Conservation (phyloP, 2,329 filamentous ascomycete species). For the Diaporthe vexans region DNA sequence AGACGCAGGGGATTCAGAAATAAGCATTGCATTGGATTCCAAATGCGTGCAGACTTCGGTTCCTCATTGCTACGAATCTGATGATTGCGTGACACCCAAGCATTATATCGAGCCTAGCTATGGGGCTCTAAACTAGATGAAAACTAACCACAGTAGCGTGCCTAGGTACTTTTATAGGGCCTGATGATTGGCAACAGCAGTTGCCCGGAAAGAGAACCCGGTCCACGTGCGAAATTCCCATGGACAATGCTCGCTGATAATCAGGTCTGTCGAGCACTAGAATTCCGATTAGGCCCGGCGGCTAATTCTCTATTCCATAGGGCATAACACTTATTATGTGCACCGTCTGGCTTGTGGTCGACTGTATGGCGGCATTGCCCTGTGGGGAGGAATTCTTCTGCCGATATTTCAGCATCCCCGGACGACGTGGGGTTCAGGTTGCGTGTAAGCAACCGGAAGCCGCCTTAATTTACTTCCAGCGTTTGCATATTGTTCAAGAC, state of each 20-base stretch:
- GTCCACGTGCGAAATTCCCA: not conserved
- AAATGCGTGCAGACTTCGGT: not conserved
- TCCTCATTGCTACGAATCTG: not conserved
- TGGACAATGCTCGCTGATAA: not conserved
- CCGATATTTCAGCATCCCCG: conserved; percentile 4
- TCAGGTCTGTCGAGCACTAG: not conserved
- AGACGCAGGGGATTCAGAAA: not conserved
- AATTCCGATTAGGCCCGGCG: not conserved
- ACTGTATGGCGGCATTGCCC: not conserved
- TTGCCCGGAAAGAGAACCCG: not conserved
- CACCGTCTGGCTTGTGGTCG: not conserved
- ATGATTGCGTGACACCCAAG: not conserved
- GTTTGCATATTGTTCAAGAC: not conserved
- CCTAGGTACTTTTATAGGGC: not conserved
- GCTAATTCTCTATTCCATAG: not conserved
- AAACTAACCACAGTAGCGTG: not conserved
- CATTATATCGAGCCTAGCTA: not conserved
- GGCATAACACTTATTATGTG: not conserved
- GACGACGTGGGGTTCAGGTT: not conserved
- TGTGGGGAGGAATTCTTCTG: not conserved
- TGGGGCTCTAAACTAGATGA: conserved; percentile 1
- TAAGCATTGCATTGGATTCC: not conserved
- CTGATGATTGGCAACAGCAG: not conserved
- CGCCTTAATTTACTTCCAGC: conserved; percentile 1
- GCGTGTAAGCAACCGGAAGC: not conserved